Percentiles rank a stretch among this genome's conserved stretches.
Evolutionary conservation across 2,329 filamentous ascomycete genomes (phyloP).

Genomic region (Pochonia chlamydosporia): DNA sequence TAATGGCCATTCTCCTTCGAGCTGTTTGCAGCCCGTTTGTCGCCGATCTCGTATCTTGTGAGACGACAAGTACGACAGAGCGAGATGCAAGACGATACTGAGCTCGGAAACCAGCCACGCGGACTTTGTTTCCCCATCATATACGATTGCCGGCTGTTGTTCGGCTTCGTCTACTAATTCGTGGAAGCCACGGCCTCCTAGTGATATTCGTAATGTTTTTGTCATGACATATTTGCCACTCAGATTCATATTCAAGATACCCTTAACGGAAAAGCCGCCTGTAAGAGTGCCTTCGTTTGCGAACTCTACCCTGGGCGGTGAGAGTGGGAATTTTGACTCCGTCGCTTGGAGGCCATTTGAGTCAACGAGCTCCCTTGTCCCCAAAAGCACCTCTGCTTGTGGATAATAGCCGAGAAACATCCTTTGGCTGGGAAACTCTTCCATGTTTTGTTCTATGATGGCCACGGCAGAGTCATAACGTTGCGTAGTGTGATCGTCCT

Average conservation of each 20-base stretch:
- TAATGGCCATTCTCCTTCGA: neutral
- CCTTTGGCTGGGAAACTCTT: neutral
- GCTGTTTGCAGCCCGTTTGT: neutral
- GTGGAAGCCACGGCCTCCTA: neutral
- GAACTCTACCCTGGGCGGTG: neutral
- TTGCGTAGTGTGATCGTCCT: neutral
- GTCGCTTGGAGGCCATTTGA: neutral
- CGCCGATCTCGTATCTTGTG: neutral
- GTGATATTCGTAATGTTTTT: neutral
- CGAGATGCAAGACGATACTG: neutral
- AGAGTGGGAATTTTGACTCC: neutral
- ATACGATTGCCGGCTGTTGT: neutral
- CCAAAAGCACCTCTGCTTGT: neutral
- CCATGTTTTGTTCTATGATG: conserved; percentile 16
- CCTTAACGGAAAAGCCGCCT: neutral
- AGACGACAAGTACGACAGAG: neutral
- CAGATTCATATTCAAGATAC: neutral
- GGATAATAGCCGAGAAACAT: neutral
- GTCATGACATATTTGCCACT: neutral
- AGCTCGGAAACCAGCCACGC: neutral
- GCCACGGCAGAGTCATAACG: neutral
- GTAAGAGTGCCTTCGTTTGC: neutral
- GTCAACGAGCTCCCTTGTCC: neutral
- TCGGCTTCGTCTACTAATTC: neutral
- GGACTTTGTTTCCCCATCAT: neutral